Conservation (phyloP, 768 basidiomycete species). For the Mycena galopus region DNA sequence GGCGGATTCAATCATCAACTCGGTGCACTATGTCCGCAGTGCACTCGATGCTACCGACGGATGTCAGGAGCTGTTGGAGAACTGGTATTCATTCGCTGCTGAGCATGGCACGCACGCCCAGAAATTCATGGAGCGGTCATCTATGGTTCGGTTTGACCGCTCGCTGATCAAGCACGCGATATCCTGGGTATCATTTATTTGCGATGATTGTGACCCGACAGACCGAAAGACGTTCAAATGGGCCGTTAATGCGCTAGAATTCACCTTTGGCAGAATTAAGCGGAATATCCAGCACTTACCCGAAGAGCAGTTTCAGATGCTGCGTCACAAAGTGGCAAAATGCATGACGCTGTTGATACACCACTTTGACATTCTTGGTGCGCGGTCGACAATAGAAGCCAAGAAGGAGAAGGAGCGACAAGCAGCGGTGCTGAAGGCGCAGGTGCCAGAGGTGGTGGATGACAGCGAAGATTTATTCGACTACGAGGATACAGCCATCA, state of each 20-base stretch:
- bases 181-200: slow-evolving; percentile 98
- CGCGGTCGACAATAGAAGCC: slow-evolving; percentile 88
- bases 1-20: slow-evolving; percentile 93
- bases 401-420: slow-evolving; percentile 91
- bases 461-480: slow-evolving; percentile 67
- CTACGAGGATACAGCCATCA: slow-evolving; percentile 62
- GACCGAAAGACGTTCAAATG: slow-evolving; percentile 97
- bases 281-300: slow-evolving; percentile 92
- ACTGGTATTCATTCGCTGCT: slow-evolving; percentile 97
- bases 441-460: slow-evolving; percentile 61
- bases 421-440: slow-evolving; percentile 69
- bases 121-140: slow-evolving; percentile 84
- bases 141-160: slow-evolving; percentile 82
- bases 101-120: slow-evolving; percentile 94
- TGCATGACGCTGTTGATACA: slow-evolving; percentile 98
- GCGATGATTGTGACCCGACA: slow-evolving; percentile 96
- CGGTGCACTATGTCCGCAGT: slow-evolving; percentile 87
- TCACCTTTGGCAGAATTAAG: slow-evolving; percentile 88
- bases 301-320: slow-evolving; percentile 88
- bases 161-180: slow-evolving; percentile 92
- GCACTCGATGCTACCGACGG: slow-evolving; percentile 71
- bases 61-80: slow-evolving; percentile 89
- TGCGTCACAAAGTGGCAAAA: slow-evolving; percentile 91
- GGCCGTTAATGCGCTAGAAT: slow-evolving; percentile 97
- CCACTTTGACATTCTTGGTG: slow-evolving; percentile 98